Evolutionary conservation across 768 basidiomycete genomes (phyloP), one percentile per base, ranked within the genome.

Genomic region (Hemileccinum rubropunctum): DNA sequence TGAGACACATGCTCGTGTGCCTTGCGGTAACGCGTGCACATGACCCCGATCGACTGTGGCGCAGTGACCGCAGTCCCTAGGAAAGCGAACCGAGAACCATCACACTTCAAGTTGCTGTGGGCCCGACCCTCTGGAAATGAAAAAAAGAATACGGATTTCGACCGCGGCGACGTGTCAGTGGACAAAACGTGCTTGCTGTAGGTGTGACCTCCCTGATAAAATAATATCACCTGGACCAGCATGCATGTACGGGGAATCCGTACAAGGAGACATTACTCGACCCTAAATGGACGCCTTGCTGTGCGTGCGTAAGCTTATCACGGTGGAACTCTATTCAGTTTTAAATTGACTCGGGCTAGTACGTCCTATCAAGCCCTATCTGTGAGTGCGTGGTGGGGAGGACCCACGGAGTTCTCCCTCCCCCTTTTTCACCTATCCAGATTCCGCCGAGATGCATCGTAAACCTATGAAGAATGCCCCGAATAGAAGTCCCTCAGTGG

Each of bases 371-470:
- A 45, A 9, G 4, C 7, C 23, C 30, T 30, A 17, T 54, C 32
- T 48, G 52, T 47, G 36, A 27, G 54, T 34, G 37, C 15, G 26
- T 52, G 26, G n/a, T n/a, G n/a, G n/a, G n/a, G n/a, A n/a, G n/a
- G n/a, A n/a, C n/a, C 23, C 23, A 23, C 23, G 28, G 27, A 10
- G 5, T 42, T 30, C 7, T 6, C 14, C 17, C 12, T 9, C n/a
- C n/a, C n/a, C n/a, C n/a, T 4, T 6, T 18, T 14, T 43, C 14
- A 20, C 18, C 18, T 12, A 27, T 10, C 34, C 10, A 17, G 21
- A 30, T 27, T 27, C 15, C 9, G 4, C 28, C 33, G 42, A 4
- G 20, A 6, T 14, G 13, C 21, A 26, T 11, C 6, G n/a, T 5
- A 28, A 18, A 32, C 18, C 18, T 13, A n/a, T 30, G 4, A 4